Evolutionary conservation across 2,329 filamentous ascomycete genomes (phyloP).

Genomic region (Calonectria pseudoreteaudii): DNA sequence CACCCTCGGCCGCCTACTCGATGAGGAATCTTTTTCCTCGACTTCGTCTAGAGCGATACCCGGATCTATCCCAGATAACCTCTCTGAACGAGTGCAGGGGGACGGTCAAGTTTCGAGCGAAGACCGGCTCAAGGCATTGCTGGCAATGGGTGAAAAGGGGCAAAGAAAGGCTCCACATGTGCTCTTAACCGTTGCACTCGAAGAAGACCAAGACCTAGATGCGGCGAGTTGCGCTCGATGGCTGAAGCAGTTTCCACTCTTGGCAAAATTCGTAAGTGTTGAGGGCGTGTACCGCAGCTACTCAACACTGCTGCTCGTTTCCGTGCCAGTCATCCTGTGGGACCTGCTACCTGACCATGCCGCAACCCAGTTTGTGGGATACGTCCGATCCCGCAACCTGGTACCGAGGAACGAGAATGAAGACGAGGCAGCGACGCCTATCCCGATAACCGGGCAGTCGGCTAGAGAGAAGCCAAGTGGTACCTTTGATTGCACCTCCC

Average conservation of each 20-base stretch:
- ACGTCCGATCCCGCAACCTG: constrained; percentile 41
- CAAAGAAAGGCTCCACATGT: constrained; percentile 39
- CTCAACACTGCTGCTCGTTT: constrained; percentile 40
- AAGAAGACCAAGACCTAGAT: constrained; percentile 42
- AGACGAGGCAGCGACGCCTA: constrained; percentile 32
- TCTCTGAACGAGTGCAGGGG: constrained; percentile 38
- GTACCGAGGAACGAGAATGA: constrained; percentile 23
- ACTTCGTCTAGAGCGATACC: constrained; percentile 38
- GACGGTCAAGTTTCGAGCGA: constrained; percentile 35
- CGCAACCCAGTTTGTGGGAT: constrained; percentile 43
- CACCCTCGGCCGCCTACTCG: constrained; percentile 35
- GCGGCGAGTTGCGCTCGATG: constrained; percentile 40
- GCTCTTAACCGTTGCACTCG: constrained; percentile 40
- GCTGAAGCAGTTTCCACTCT: constrained; percentile 44
- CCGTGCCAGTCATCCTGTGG: constrained; percentile 43
- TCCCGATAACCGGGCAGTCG: constrained; percentile 36
- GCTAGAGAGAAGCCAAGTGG: constrained; percentile 25
- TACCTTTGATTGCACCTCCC: constrained; percentile 33
- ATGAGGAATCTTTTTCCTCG: constrained; percentile 34
- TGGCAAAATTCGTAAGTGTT: constrained; percentile 40
- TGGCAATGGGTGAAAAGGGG: constrained; percentile 36
- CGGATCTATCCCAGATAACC: constrained; percentile 30
- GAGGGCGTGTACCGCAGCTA: constrained; percentile 41
- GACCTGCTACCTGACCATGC: constrained; percentile 40
- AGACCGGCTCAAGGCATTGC: constrained; percentile 37